Base-by-base conservation (phyloP, 768 basidiomycete genomes). In the Hericium coralloides region DNA sequence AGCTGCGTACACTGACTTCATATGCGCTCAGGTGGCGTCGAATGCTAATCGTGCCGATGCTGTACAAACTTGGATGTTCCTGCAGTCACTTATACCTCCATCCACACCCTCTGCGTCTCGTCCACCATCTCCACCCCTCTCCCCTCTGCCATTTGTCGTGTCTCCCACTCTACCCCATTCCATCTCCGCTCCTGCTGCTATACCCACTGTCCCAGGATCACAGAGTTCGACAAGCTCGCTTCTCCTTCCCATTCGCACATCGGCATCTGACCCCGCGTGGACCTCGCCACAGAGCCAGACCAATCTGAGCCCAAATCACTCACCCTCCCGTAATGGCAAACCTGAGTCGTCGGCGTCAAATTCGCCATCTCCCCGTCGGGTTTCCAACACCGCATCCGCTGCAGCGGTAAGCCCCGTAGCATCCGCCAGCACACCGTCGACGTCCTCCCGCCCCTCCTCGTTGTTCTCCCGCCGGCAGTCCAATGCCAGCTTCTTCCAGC, bases 21-120 rank as follows among this genome's bases (percentile, higher is more conserved):
- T 17, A 7, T 22, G 38, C 43, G 15, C n/a, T 45, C 43, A 67
- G 67, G 57, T 64, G 36, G 89, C 90, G 7, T 67, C 80, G n/a
- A 70, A 79, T 55, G 83, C 74, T 9, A 82, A 82, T 20, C 78
- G 81, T 57, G 64, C 74, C 25, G 72, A 77, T 4, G 78, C 79
- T 3, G 83, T 82, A 1, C 85, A 89, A 62, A 74, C 75, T 2
- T 92, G 90, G 90, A 61, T 81, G 9, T 68, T 92, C 2, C 67
- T 92, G 18, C 77, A 73, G 12, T 80, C 82, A 15, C 74, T 84
- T 53, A 66, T 81, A 49, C 59, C 77, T 17, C 81, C 79, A 8
- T 66, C 64, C 63, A 67, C 66, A 4, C 59, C 59, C 43, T 67
- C 43, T 48, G 68, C 59, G 56, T 72, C 56, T 58, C 67, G 59